These are phyloP conservation scores for Skeletonema costatum DNA, from an alignment of 108 stramenopile genomes.

Conservation along the genomic window DNA sequence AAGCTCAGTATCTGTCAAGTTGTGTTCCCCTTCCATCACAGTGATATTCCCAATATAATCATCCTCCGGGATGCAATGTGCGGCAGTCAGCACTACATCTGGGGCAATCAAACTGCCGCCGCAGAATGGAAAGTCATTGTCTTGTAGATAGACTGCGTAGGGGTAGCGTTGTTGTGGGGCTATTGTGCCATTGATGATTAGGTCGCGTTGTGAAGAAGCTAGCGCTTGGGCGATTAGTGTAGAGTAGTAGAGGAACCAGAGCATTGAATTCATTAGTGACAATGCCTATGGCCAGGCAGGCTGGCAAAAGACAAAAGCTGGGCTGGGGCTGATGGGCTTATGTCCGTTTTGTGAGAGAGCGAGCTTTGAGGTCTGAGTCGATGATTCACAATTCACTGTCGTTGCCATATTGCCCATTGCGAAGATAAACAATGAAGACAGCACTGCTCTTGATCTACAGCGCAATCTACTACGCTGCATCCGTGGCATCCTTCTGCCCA, in stretches of 20 bases:
- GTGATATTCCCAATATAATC: not conserved
- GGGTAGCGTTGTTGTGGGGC: constrained; percentile 6
- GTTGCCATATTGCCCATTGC: not conserved
- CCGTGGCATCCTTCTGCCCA: not conserved
- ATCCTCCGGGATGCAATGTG: constrained; percentile 8
- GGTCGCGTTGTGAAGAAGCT: not conserved
- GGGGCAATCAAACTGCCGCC: constrained; percentile 10
- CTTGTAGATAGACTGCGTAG: constrained; percentile 10
- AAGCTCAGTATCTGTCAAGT: not conserved
- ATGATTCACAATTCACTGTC: no score
- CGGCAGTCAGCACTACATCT: constrained; percentile 19
- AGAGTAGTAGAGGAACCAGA: not conserved
- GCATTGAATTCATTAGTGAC: not conserved
- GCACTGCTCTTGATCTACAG: not conserved
- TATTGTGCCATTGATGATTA: not conserved
- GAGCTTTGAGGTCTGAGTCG: no score
- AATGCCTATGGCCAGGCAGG: no score
- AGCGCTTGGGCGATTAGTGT: not conserved
- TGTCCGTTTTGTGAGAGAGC: no score
- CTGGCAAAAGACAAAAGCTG: no score
- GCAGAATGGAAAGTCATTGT: not conserved
- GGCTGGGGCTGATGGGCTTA: not conserved
- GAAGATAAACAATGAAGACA: not conserved
- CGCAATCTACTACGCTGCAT: not conserved
- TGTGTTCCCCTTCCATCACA: not conserved